These are phyloP conservation scores for Boletus rex-veris DNA, from an alignment of 768 basidiomycete genomes.

Conservation along the genomic window DNA sequence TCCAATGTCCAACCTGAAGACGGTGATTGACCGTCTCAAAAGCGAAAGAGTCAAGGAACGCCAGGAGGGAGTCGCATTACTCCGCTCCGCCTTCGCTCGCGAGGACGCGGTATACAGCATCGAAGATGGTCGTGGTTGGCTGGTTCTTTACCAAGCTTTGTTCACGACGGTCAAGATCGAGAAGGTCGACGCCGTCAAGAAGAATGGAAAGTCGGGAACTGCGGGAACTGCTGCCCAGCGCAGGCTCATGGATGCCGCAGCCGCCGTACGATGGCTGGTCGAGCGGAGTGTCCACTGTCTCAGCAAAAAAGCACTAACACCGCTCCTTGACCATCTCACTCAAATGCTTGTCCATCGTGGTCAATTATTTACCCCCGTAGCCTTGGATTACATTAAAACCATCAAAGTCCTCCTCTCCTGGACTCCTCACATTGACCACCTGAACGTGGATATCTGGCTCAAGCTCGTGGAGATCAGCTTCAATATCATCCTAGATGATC, in stretches of 20 bases:
- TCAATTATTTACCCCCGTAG: slow-evolving; percentile 57
- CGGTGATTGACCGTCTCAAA: slow-evolving; percentile 48
- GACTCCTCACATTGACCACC: slow-evolving; percentile 73
- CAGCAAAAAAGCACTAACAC: slow-evolving; percentile 50
- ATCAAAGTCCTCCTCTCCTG: slow-evolving; percentile 62
- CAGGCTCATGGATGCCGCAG: slow-evolving; percentile 64
- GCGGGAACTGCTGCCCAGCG: slow-evolving; percentile 47
- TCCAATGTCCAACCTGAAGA: slow-evolving; percentile 42
- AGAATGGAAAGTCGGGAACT: slow-evolving; percentile 39
- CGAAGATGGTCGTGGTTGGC: slow-evolving; percentile 50
- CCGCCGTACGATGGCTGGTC: slow-evolving; percentile 67
- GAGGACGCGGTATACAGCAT: slow-evolving; percentile 41
- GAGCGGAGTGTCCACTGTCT: slow-evolving; percentile 58
- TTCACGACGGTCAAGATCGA: slow-evolving; percentile 67
- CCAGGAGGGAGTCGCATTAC: slow-evolving; percentile 53
- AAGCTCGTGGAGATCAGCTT: slow-evolving; percentile 67
- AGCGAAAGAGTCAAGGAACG: slow-evolving; percentile 70
- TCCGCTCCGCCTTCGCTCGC: slow-evolving; percentile 51
- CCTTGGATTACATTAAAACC: slow-evolving; percentile 79
- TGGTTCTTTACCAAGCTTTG: slow-evolving; percentile 66
- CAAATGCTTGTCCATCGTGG: slow-evolving; percentile 54
- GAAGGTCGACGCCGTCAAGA: slow-evolving; percentile 44
- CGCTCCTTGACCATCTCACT: slow-evolving; percentile 62
- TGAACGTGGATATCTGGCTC: slow-evolving; percentile 65
- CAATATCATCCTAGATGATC: slow-evolving; percentile 70